Percentiles rank a stretch among this genome's conserved stretches.
These are phyloP conservation scores for Acrocalymma vagum DNA, from an alignment of 2,329 filamentous ascomycete species.

Conservation along the genomic window DNA sequence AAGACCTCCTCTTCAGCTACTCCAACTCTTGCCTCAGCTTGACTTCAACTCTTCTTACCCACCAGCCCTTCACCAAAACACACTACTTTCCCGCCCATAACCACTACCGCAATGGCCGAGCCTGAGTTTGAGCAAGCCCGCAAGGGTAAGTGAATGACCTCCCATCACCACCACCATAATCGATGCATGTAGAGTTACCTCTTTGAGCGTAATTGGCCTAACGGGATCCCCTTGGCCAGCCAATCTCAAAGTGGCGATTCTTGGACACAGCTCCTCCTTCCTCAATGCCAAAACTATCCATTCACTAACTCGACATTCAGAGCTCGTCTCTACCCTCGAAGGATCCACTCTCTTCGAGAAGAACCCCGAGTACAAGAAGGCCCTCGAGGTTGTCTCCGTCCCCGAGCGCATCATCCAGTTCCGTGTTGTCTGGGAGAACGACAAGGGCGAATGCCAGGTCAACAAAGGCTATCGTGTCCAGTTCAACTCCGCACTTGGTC, in stretches of 20 bases:
- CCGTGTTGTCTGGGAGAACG: slow-evolving; percentile 96
- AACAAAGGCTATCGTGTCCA: slow-evolving; percentile 97
- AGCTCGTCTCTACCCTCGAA: slow-evolving; percentile 94
- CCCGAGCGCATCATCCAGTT: slow-evolving; percentile 98
- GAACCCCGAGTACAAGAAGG: slow-evolving; percentile 93
- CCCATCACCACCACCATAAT: neutral
- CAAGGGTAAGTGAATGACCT: slow-evolving; percentile 71
- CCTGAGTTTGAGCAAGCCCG: slow-evolving; percentile 99
- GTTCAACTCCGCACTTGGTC: slow-evolving; percentile 97
- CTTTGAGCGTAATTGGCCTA: too few species aligned
- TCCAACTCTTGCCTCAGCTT: slow-evolving; percentile 11
- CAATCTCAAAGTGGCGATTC: too few species aligned
- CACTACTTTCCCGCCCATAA: too few species aligned
- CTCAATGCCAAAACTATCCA: slow-evolving; percentile 17
- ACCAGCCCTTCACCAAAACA: slow-evolving; percentile 8
- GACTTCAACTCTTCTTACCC: slow-evolving; percentile 1
- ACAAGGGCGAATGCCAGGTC: slow-evolving; percentile 86
- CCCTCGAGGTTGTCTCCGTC: slow-evolving; percentile 85
- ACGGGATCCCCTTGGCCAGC: too few species aligned
- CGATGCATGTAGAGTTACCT: neutral
- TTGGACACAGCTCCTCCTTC: slow-evolving; percentile 3
- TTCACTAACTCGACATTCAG: slow-evolving; percentile 55
- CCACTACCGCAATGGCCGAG: slow-evolving; percentile 74
- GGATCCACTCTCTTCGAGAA: slow-evolving; percentile 91
- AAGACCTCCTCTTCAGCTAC: slow-evolving; percentile 10